These are phyloP conservation scores for Paramyrothecium sp. DNA, from an alignment of 2,329 filamentous ascomycete genomes.

Conservation along the genomic window DNA sequence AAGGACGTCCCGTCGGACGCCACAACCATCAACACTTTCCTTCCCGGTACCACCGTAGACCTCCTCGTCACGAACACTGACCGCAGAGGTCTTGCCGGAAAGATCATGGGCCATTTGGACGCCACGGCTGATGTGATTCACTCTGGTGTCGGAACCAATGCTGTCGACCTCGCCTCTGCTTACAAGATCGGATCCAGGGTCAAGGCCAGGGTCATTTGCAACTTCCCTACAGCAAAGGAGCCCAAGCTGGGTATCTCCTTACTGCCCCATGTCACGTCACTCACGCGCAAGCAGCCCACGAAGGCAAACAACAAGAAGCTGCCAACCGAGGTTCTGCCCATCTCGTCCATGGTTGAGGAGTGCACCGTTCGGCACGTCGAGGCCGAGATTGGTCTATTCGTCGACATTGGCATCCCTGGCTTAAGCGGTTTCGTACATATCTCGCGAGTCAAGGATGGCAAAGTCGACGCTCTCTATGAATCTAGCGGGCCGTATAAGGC, in stretches of 20 bases:
- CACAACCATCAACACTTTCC: slow-evolving; percentile 83
- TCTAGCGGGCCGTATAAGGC: slow-evolving; percentile 75
- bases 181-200: slow-evolving; percentile 83
- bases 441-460: slow-evolving; percentile 85
- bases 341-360: slow-evolving; percentile 74
- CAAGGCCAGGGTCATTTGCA: slow-evolving; percentile 85
- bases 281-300: slow-evolving; percentile 46
- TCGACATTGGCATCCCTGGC: slow-evolving; percentile 62
- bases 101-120: slow-evolving; percentile 88
- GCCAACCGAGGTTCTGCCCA: slow-evolving; percentile 60
- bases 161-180: slow-evolving; percentile 69
- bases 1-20: slow-evolving; percentile 69
- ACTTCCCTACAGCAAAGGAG: slow-evolving; percentile 73
- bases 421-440: slow-evolving; percentile 92
- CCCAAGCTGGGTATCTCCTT: slow-evolving; percentile 87
- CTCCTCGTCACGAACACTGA: slow-evolving; percentile 77
- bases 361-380: slow-evolving; percentile 81
- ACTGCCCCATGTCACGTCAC: slow-evolving; percentile 75
- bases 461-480: slow-evolving; percentile 79
- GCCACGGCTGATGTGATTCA: slow-evolving; percentile 89
- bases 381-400: slow-evolving; percentile 75
- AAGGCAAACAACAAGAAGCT: slow-evolving; percentile 35
- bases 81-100: slow-evolving; percentile 75
- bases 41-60: slow-evolving; percentile 89
- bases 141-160: slow-evolving; percentile 71